A percentile compares a stretch with the other conserved stretches of the same genome.
Evolutionary conservation across 2,329 filamentous ascomycete species (phyloP).

Genomic region (Aureobasidium mangrovei): DNA sequence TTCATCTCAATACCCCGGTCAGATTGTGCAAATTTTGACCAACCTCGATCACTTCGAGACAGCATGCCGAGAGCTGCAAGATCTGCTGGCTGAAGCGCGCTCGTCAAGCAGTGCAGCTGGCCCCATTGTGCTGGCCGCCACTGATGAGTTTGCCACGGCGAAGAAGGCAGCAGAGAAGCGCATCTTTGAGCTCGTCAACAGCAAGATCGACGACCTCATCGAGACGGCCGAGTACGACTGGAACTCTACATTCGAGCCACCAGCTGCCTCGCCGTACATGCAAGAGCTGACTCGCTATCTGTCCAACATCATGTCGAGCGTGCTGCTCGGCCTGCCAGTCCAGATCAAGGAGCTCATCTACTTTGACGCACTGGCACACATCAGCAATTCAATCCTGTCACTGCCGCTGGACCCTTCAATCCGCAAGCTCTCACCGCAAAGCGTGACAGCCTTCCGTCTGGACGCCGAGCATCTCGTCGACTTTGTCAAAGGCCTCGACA

Average conservation of each 20-base stretch:
- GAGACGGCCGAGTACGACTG: slow-evolving; percentile 98
- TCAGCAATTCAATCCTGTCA: slow-evolving; percentile 49
- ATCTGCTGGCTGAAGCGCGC: slow-evolving; percentile 73
- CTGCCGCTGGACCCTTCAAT: slow-evolving; percentile 72
- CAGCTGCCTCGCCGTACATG: slow-evolving; percentile 86
- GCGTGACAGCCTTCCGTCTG: slow-evolving; percentile 68
- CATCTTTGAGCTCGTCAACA: slow-evolving; percentile 97
- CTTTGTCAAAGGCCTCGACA: slow-evolving; percentile 72
- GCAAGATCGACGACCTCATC: slow-evolving; percentile 94
- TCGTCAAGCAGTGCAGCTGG: slow-evolving; percentile 74
- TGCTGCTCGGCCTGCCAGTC: slow-evolving; percentile 81
- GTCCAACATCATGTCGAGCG: slow-evolving; percentile 93
- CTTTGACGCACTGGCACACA: slow-evolving; percentile 89
- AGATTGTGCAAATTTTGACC: slow-evolving; percentile 97
- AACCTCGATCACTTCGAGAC: slow-evolving; percentile 96
- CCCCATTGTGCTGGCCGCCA: slow-evolving; percentile 70
- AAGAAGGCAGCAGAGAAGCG: slow-evolving; percentile 96
- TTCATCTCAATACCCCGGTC: slow-evolving; percentile 85
- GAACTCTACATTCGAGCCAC: slow-evolving; percentile 53
- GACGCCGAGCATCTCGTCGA: slow-evolving; percentile 77
- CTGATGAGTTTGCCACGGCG: slow-evolving; percentile 75
- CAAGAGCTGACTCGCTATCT: slow-evolving; percentile 87
- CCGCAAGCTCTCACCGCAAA: slow-evolving; percentile 77
- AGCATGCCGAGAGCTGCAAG: slow-evolving; percentile 82
- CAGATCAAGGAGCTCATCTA: slow-evolving; percentile 98